phyloP scores from a whole-genome alignment of 2,329 filamentous ascomycete genomes.

The Scytalidium lignicola region DNA sequence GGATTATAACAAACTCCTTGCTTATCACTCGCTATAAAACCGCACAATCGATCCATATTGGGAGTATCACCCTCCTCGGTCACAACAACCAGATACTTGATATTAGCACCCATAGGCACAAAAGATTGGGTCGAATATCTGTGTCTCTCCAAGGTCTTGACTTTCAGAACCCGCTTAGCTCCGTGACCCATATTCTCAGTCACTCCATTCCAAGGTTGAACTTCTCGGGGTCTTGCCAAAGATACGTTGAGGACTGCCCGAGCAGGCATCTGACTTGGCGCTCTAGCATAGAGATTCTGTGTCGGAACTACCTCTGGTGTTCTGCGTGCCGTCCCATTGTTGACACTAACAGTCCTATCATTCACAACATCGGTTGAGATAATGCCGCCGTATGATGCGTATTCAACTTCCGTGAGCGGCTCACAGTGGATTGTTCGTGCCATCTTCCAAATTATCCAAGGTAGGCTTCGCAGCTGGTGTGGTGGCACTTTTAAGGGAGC shows the following conservation, averaged over 20 bases:
- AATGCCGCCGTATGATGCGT: conserved; percentile 3
- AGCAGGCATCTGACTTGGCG: neutral
- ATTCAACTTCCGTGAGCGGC: neutral
- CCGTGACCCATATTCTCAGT: neutral
- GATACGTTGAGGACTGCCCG: conserved; percentile 3
- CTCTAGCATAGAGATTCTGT: neutral
- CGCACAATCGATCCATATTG: conserved; percentile 61
- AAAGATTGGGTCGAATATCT: conserved; percentile 91
- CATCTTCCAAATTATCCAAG: neutral
- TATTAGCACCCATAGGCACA: conserved; percentile 58
- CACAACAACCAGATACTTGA: conserved; percentile 73
- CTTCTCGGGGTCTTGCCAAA: neutral
- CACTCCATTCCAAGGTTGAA: neutral
- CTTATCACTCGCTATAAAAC: conserved; percentile 68
- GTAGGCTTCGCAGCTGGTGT: neutral
- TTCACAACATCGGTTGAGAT: conserved; percentile 2
- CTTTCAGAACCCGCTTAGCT: conserved; percentile 38
- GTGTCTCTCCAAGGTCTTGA: conserved; percentile 79
- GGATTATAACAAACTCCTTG: conserved; percentile 88
- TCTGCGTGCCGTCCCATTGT: conserved; percentile 1
- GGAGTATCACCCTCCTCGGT: conserved; percentile 60
- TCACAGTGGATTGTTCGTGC: neutral
- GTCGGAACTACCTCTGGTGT: conserved; percentile 5
- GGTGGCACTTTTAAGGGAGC: neutral
- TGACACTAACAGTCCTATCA: neutral